phyloP scores from a whole-genome alignment of 345 rosid genomes.

The Hibiscus trionum region DNA sequence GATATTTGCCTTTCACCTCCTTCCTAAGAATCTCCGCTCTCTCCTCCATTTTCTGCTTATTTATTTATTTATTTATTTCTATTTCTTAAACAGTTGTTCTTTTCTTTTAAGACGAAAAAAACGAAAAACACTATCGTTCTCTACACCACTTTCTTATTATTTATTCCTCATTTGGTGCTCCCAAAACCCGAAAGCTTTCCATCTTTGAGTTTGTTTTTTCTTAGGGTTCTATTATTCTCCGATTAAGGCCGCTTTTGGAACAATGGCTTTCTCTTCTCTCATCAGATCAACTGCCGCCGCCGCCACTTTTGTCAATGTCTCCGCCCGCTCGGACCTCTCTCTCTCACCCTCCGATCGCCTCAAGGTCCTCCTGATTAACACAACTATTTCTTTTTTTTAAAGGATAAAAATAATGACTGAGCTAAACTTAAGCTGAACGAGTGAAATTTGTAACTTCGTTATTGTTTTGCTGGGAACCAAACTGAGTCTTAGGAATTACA shows the following conservation, averaged over 20 bases:
- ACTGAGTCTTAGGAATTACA: background rate
- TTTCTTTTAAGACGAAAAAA: background rate
- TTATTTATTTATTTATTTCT: too few relatives aligned
- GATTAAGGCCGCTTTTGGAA: background rate
- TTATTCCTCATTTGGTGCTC: background rate
- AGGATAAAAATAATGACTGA: background rate
- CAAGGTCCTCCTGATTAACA: slow-evolving; percentile 35
- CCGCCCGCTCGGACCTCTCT: slow-evolving; percentile 31
- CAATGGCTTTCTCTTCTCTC: slow-evolving; percentile 63
- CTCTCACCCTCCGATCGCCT: slow-evolving; percentile 32
- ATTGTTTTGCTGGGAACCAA: background rate
- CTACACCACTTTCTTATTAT: background rate
- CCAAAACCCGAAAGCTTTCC: slow-evolving; percentile 14
- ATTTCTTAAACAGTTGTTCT: background rate
- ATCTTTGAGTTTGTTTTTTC: background rate
- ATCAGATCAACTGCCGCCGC: slow-evolving; percentile 55
- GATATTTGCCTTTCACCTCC: background rate
- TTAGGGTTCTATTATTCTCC: background rate
- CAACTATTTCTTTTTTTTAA: too few relatives aligned
- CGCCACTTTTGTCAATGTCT: slow-evolving; percentile 26
- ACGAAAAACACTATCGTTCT: background rate
- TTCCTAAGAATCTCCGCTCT: background rate
- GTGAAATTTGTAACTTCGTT: background rate
- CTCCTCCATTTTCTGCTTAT: background rate
- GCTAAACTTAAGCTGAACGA: background rate